Base-by-base conservation (phyloP, 106 monocot genomes). In the Platanthera zijinensis region DNA sequence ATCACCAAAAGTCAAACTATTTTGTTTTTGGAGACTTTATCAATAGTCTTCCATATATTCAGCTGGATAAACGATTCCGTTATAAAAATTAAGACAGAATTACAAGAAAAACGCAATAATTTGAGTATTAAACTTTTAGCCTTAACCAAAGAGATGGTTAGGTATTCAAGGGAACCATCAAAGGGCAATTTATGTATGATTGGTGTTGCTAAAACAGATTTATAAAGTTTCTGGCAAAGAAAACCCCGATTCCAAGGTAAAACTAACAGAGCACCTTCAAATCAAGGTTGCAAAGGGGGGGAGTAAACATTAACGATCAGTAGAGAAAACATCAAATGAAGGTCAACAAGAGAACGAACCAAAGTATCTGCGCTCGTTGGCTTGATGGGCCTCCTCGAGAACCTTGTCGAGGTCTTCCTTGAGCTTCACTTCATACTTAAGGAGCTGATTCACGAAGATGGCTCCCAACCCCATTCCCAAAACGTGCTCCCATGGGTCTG, bases 401-500 rank as follows among this genome's bases (percentile, higher is more conserved):
- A 97, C 90, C 87, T 94, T 88, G 59, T 88, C 87, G 48, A 97
- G 94, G 45, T 91, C 97, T 52, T 89, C 86, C 78, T 90, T 87
- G 66, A 97, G 85, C 85, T 91, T 84, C 12, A 84, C 97, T 56
- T 97, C 91, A 81, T 80, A 97, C 59, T 87, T 91, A 25, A 94
- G 91, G 15, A 97, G 89, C 80, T 91, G 91, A 78, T 89, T 89
- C 67, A 91, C 89, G 54, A 97, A 94, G 63, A 94, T 77, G 18
- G 75, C 88, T 15, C 97, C 94, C 7, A 97, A 50, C 5, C 93
- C 94, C 91, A 94, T 97, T 53, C 93, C 97, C 53, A 97, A 69
- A 8, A 91, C 89, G 70, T 97, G 94, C 85, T 97, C 97, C 97
- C 94, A 94, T 18, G 93, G 91, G 83, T 91, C 97, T 97, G 77